A percentile compares a stretch with the other conserved stretches of the same genome.
Evolutionary conservation across 2,329 filamentous ascomycete genomes (phyloP).

Genomic region (Alternaria longipes): DNA sequence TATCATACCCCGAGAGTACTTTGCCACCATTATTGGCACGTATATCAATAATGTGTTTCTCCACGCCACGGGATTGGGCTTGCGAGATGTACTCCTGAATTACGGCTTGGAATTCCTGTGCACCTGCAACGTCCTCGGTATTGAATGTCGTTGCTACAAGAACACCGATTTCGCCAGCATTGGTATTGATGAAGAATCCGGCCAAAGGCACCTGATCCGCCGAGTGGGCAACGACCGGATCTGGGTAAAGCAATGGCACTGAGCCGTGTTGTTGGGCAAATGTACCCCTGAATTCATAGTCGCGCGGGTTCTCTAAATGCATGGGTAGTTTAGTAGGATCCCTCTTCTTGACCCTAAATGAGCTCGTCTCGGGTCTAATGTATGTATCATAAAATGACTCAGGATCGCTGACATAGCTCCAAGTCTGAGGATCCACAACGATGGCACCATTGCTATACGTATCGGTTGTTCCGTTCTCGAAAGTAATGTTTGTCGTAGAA

Average conservation of each 20-base stretch:
- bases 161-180: slow-evolving; percentile 57
- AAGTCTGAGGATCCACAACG: slow-evolving; percentile 32
- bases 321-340: slow-evolving; percentile 35
- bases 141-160: slow-evolving; percentile 56
- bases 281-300: slow-evolving; percentile 37
- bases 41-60: slow-evolving; percentile 70
- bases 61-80: slow-evolving; percentile 60
- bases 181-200: slow-evolving; percentile 58
- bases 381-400: slow-evolving; percentile 54
- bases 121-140: slow-evolving; percentile 28
- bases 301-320: slow-evolving; percentile 41
- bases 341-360: slow-evolving; percentile 35
- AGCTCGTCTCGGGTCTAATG: slow-evolving; percentile 23
- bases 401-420: slow-evolving; percentile 47
- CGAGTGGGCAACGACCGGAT: slow-evolving; percentile 47
- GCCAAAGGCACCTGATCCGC: slow-evolving; percentile 47
- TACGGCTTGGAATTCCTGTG: slow-evolving; percentile 49
- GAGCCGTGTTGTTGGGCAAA: slow-evolving; percentile 28
- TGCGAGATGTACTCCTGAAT: slow-evolving; percentile 58
- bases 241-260: slow-evolving; percentile 48
- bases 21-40: slow-evolving; percentile 68
- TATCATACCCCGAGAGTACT: slow-evolving; percentile 52
- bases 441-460: slow-evolving; percentile 44
- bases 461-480: slow-evolving; percentile 48
- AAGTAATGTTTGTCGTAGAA: slow-evolving; percentile 40